Conservation (phyloP, 257 asterid genomes). For the Solanum verrucosum region DNA sequence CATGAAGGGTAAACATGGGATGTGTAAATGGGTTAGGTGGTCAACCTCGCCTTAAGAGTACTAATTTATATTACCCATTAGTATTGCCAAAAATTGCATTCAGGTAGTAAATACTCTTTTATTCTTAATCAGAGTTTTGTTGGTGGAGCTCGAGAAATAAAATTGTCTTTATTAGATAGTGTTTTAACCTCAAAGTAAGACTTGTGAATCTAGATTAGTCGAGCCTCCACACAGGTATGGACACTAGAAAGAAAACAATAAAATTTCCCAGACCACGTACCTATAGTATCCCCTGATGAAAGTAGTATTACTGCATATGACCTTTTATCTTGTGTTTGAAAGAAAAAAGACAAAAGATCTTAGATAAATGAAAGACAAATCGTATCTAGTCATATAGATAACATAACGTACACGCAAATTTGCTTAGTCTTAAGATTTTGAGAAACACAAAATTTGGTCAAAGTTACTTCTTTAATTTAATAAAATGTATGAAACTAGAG, state of each 20-base stretch:
- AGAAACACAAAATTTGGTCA: not conserved
- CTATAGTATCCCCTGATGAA: too few species aligned
- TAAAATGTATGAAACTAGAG: not conserved
- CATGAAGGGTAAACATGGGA: not conserved
- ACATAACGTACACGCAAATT: not conserved
- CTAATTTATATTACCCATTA: not conserved
- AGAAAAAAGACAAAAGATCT: not conserved
- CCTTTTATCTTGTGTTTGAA: not conserved
- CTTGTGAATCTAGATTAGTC: not conserved
- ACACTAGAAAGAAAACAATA: not conserved
- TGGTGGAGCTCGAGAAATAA: not conserved
- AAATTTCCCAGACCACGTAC: not conserved
- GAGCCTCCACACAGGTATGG: not conserved
- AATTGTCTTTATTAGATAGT: not conserved
- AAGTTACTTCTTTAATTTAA: not conserved
- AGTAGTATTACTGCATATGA: not conserved
- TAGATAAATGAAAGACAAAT: not conserved
- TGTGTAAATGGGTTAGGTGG: not conserved
- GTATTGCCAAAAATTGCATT: not conserved
- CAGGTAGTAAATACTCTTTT: not conserved
- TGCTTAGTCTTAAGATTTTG: not conserved
- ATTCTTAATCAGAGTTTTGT: not conserved
- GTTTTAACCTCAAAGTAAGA: not conserved
- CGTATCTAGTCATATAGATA: not conserved
- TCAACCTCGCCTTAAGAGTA: not conserved